These are phyloP conservation scores for Xeromyces bisporus DNA, from an alignment of 495 filamentous ascomycete species.

Conservation along the genomic window DNA sequence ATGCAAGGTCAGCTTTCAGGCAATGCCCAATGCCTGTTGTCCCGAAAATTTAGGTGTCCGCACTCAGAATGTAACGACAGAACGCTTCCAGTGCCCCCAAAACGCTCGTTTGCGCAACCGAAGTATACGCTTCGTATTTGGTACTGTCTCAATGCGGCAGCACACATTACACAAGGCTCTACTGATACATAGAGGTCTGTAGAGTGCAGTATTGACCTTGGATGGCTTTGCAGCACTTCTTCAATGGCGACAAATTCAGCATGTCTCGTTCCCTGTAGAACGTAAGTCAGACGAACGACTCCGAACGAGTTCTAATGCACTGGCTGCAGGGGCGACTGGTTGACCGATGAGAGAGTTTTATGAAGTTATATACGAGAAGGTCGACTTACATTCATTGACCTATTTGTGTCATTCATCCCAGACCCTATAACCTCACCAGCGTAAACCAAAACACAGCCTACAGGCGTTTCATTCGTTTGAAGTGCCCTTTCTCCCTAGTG, in stretches of 20 bases:
- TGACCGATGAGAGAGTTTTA: neutral
- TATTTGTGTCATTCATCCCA: slow-evolving; percentile 94
- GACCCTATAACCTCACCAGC: slow-evolving; percentile 53
- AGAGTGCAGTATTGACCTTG: slow-evolving; percentile 42
- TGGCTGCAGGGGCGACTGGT: neutral
- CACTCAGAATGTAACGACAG: slow-evolving; percentile 68
- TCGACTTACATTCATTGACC: slow-evolving; percentile 48
- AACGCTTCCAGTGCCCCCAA: slow-evolving; percentile 88
- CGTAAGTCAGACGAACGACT: slow-evolving; percentile 1
- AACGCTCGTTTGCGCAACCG: slow-evolving; percentile 89
- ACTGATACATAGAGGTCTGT: slow-evolving; percentile 90
- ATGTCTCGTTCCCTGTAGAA: slow-evolving; percentile 68
- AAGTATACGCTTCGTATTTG: slow-evolving; percentile 72
- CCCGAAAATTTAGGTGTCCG: slow-evolving; percentile 8
- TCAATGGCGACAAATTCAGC: slow-evolving; percentile 82
- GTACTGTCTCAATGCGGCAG: slow-evolving; percentile 74
- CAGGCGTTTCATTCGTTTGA: slow-evolving; percentile 73
- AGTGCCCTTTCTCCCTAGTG: slow-evolving; percentile 63
- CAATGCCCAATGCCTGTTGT: too few relatives aligned
- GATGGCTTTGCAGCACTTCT: slow-evolving; percentile 37
- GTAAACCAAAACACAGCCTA: slow-evolving; percentile 85
- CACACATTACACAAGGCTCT: slow-evolving; percentile 97
- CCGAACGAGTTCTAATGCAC: too few relatives aligned
- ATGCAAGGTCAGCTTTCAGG: slow-evolving; percentile 6
- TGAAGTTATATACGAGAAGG: neutral